Base-by-base conservation (phyloP, 1,284 basidiomycete species). In the Marasmius fiardii region DNA sequence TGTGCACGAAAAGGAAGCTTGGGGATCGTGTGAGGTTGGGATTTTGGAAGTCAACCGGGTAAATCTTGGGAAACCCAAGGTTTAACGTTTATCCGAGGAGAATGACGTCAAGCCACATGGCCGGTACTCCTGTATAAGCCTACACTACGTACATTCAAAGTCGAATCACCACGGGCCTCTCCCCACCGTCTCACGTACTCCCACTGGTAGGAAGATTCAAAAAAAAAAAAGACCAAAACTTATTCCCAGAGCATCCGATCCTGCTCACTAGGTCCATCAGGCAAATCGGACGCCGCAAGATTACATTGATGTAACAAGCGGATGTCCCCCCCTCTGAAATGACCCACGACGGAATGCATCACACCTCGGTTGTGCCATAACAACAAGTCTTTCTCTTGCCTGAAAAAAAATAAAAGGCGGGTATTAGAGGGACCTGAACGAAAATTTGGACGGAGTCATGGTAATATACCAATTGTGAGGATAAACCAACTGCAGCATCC, bases 341-440 rank as follows among this genome's bases (percentile, higher is more conserved):
- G 80, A 26, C 88, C 88, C 4, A 88, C 85, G 55, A 90, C 88
- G 5, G 78, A 77, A 65, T 90, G 88, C 49, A 90, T 68, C 6
- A 90, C 68, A 21, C 88, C 88, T 16, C 86, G 81, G 66, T 87
- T 87, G 62, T 86, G 81, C 73, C 85, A 86, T n/a, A 90, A 64
- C 10, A 86, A 81, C 35, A 90, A 72, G 63, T 88, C 86, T 37
- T 77, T 79, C 59, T 82, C 80, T 37, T 76, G 51, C 74, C 74
- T 55, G 72, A 47, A 58, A 58, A 65, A 64, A 63, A 23, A n/a
- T n/a, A 4, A 37, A 43, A 52, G 26, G 33, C 43, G 24, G 16
- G 35, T 58, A 43, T 35, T 53, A 23, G 14, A 16, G 11, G n/a
- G 44, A 41, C n/a, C n/a, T n/a, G n/a, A n/a, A n/a, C n/a, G n/a